These are phyloP conservation scores for Nemania sp. DNA, from an alignment of 2,329 filamentous ascomycete genomes.

Conservation along the genomic window DNA sequence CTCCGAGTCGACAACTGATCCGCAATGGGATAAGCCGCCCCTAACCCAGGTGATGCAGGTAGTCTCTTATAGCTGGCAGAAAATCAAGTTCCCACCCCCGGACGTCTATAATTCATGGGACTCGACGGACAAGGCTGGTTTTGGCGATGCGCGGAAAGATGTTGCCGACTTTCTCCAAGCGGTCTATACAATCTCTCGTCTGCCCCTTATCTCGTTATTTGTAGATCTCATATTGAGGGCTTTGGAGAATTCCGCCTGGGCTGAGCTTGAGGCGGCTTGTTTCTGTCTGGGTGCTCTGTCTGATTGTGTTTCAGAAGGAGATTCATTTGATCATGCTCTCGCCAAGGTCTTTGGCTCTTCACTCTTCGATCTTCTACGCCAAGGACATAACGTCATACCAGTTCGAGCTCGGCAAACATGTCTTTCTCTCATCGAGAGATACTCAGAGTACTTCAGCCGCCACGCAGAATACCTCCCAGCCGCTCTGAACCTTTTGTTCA, in stretches of 20 bases:
- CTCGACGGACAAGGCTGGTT: slow-evolving; percentile 67
- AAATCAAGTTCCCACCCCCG: slow-evolving; percentile 68
- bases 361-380: slow-evolving; percentile 59
- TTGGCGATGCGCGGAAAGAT: slow-evolving; percentile 75
- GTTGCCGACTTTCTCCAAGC: slow-evolving; percentile 78
- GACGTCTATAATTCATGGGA: slow-evolving; percentile 69
- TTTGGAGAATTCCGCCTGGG: slow-evolving; percentile 56
- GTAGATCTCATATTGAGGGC: slow-evolving; percentile 58
- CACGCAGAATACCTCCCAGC: slow-evolving; percentile 69
- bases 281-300: slow-evolving; percentile 70
- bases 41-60: slow-evolving; percentile 65
- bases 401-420: slow-evolving; percentile 69
- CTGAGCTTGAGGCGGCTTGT: slow-evolving; percentile 63
- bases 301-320: slow-evolving; percentile 65
- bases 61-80: slow-evolving; percentile 68
- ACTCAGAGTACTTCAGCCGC: slow-evolving; percentile 76
- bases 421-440: slow-evolving; percentile 71
- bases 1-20: slow-evolving; percentile 51
- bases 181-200: slow-evolving; percentile 65
- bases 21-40: slow-evolving; percentile 62
- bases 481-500: slow-evolving; percentile 75
- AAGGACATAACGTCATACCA: slow-evolving; percentile 59
- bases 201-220: slow-evolving; percentile 61
- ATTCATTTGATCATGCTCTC: slow-evolving; percentile 62
- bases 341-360: slow-evolving; percentile 64